Evolutionary conservation across 768 basidiomycete genomes (phyloP), one percentile per base, ranked within the genome.

Genomic region (Lactifluus echinatus): DNA sequence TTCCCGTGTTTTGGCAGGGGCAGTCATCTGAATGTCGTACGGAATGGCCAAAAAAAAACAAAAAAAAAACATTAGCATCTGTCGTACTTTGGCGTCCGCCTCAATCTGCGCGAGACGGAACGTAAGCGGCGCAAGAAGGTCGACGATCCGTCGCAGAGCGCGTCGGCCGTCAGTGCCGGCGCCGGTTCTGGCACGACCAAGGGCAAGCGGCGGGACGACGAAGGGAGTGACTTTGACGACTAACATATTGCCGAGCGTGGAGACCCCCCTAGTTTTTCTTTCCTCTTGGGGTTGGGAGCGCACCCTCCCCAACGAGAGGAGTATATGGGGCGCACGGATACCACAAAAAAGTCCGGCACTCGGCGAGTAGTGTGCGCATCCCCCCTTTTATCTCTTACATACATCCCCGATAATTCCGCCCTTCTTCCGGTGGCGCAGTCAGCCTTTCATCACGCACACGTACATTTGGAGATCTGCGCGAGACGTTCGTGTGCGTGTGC

Each of bases 21-120:
- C n/a, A n/a, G n/a, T n/a, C n/a, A n/a, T n/a, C n/a, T n/a, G n/a
- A n/a, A n/a, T n/a, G n/a, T n/a, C n/a, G n/a, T n/a, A n/a, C n/a
- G n/a, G n/a, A n/a, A n/a, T n/a, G n/a, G n/a, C n/a, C n/a, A n/a
- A n/a, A n/a, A n/a, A n/a, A n/a, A n/a, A n/a, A n/a, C n/a, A n/a
- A n/a, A n/a, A n/a, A n/a, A n/a, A n/a, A n/a, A n/a, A n/a, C n/a
- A n/a, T n/a, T 48, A 79, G 76, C 79, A 79, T 61, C 70, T 83
- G 29, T 76, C 79, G 2, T 73, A 77, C 47, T 81, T 78, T 71
- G 80, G 81, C 24, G 77, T 83, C 8, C 76, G 79, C 11, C 73
- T 83, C 7, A 83, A 83, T 61, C 74, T 81, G 29, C 78, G 82
- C 29, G 81, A 82, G 64, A 77, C 73, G 1, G 80, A 81, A 63